Evolutionary conservation across 306 rosid species (phyloP), one percentile per base, ranked within the genome.

Genomic region (Glycine soja): DNA sequence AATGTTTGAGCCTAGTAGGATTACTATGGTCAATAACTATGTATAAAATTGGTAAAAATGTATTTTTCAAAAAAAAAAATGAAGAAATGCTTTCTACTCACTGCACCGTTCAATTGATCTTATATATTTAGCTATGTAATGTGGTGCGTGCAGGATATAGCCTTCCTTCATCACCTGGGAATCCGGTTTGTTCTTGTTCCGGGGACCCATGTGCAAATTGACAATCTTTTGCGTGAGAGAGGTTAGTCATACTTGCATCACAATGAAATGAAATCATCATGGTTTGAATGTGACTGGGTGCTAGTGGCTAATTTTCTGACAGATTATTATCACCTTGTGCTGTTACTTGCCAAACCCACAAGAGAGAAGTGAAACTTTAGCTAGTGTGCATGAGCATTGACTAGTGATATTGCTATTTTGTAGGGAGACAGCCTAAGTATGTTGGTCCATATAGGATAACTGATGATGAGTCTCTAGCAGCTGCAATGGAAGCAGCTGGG

Each of bases 91-190:
- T 18, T 43, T 47, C 18, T 11, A 19, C 7, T 64, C 5, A 36
- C 6, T 73, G 72, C 10, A 38, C 54, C 11, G 8, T 63, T 42
- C 14, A 42, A 24, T 81, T 75, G 14, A 75, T 75, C 11, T 12
- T 2, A 4, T 66, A 66, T 54, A 24, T 24, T 76, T 66, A 32
- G n/a, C 3, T 47, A 5, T 32, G 62, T 57, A 57, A 38, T 82
- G 18, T 76, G 43, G 30, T 24, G 30, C 38, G 15, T 83, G 80
- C 97, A 92, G 97, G 97, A 92, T 80, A 89, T 92, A 75, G 97
- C 97, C 54, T 90, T 88, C 79, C 97, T 92, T 57, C 93, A 92
- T 83, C 93, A 90, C 67, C 81, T 92, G 85, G 97, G 97, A 79
- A 92, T 92, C 80, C 88, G 83, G 45, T 92, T 92, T 78, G 83